Evolutionary conservation across 2,329 filamentous ascomycete species (phyloP).

Genomic region (Fusarium torreyae): DNA sequence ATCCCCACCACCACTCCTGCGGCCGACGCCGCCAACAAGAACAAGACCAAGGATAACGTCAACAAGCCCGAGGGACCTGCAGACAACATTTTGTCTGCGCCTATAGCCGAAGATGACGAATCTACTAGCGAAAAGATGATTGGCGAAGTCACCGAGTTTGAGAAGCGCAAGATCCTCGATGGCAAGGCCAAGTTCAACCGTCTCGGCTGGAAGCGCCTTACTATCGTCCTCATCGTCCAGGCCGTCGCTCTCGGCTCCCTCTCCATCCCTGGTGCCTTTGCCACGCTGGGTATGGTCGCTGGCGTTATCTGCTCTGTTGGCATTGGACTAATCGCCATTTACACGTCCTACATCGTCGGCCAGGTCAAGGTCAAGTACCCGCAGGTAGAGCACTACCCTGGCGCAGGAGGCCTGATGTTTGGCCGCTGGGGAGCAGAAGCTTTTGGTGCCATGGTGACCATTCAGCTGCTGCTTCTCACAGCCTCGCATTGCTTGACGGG

Average conservation of each 20-base stretch:
- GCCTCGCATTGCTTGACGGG: constrained; percentile 78
- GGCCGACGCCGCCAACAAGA: constrained; percentile 34
- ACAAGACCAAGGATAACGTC: constrained; percentile 19
- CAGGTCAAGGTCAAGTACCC: constrained; percentile 63
- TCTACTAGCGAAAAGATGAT: constrained; percentile 45
- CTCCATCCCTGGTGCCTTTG: constrained; percentile 46
- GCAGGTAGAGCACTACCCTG: constrained; percentile 73
- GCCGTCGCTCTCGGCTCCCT: constrained; percentile 47
- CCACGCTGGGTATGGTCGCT: constrained; percentile 50
- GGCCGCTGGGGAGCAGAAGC: constrained; percentile 71
- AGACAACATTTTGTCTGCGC: constrained; percentile 29
- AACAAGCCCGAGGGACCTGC: constrained; percentile 14
- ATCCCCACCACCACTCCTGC: constrained; percentile 37
- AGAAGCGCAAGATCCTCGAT: constrained; percentile 46
- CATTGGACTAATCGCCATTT: constrained; percentile 58
- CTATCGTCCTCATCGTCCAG: constrained; percentile 47
- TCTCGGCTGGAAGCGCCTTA: constrained; percentile 47
- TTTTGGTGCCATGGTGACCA: constrained; percentile 68
- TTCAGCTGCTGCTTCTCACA: constrained; percentile 76
- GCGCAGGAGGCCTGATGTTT: constrained; percentile 72
- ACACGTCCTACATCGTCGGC: constrained; percentile 59
- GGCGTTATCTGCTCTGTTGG: constrained; percentile 56
- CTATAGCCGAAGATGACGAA: constrained; percentile 22
- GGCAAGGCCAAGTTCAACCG: constrained; percentile 46
- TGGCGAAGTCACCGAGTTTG: constrained; percentile 46